Conservation (phyloP, 2,329 filamentous ascomycete genomes). For the Aspergillus phoenicis region DNA sequence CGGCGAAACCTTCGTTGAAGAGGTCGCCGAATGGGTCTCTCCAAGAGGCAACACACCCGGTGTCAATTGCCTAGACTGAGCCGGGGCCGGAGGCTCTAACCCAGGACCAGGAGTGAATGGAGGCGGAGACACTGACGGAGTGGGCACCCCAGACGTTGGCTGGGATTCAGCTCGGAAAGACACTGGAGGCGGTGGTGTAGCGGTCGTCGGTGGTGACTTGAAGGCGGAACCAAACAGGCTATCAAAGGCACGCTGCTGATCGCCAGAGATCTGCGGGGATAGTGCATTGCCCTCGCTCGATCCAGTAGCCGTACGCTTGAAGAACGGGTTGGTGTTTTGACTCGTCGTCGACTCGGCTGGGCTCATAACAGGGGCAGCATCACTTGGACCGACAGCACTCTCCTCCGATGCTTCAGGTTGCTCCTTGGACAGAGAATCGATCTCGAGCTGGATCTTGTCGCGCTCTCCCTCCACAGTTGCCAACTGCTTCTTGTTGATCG, state of each 20-base stretch:
- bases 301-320: conserved; percentile 63
- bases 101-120: conserved; percentile 27
- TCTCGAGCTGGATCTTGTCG: conserved; percentile 82
- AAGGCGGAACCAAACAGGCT: conserved; percentile 79
- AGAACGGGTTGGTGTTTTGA: conserved; percentile 89
- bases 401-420: conserved; percentile 59
- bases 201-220: conserved; percentile 44
- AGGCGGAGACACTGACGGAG: conserved; percentile 64
- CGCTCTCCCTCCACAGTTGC: conserved; percentile 84
- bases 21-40: conserved; percentile 69
- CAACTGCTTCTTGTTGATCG: conserved; percentile 98
- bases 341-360: conserved; percentile 66
- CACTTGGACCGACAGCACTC: conserved; percentile 35
- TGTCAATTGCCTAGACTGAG: conserved; percentile 75
- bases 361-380: conserved; percentile 62
- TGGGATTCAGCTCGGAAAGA: conserved; percentile 62
- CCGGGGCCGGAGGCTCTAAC: conserved; percentile 59
- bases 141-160: conserved; percentile 56
- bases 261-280: conserved; percentile 46
- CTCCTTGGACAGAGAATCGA: conserved; percentile 66
- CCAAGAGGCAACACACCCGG: conserved; percentile 74
- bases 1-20: conserved; percentile 76
- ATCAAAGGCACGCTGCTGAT: conserved; percentile 73
- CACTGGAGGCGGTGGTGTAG: conserved; percentile 55
- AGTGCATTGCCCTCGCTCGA: conserved; percentile 52